Conservation (phyloP, 805 yeast genomes). For the Saccharomycopsis schoenii region DNA sequence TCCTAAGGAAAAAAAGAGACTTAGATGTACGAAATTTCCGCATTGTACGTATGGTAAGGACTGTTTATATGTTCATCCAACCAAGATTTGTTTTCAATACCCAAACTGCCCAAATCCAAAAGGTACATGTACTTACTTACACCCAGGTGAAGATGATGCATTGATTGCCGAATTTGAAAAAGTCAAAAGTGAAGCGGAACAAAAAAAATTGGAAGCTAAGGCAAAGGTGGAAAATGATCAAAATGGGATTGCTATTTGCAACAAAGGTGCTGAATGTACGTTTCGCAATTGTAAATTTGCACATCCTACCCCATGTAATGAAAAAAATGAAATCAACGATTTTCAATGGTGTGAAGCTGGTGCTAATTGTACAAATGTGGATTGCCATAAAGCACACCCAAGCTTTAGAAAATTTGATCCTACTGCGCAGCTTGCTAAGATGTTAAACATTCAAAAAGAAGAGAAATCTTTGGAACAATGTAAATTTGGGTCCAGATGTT, state of each 20-base stretch:
- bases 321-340: slow-evolving; percentile 55
- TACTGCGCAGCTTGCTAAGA: slow-evolving; percentile 20
- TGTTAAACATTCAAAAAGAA: slow-evolving; percentile 21
- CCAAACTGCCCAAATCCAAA: slow-evolving; percentile 72
- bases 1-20: slow-evolving; percentile 30
- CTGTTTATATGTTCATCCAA: slow-evolving; percentile 75
- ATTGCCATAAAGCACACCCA: slow-evolving; percentile 73
- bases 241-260: slow-evolving; percentile 55
- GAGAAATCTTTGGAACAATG: slow-evolving; percentile 70
- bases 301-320: slow-evolving; percentile 84
- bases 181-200: slow-evolving; percentile 42
- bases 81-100: slow-evolving; percentile 59
- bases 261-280: slow-evolving; percentile 65
- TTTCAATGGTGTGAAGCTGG: slow-evolving; percentile 65
- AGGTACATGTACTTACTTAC: slow-evolving; percentile 76
- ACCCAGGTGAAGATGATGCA: slow-evolving; percentile 76
- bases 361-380: slow-evolving; percentile 42
- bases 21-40: slow-evolving; percentile 65
- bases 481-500: slow-evolving; percentile 67
- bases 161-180: slow-evolving; percentile 59
- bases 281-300: slow-evolving; percentile 80
- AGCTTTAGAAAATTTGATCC: slow-evolving; percentile 44
- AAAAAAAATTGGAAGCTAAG: slow-evolving; percentile 31
- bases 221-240: slow-evolving; percentile 26
- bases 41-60: slow-evolving; percentile 48